A percentile compares a stretch with the other conserved stretches of the same genome.
Conservation (phyloP, 306 rosid genomes). For the Cucurbita argyrosperma region DNA sequence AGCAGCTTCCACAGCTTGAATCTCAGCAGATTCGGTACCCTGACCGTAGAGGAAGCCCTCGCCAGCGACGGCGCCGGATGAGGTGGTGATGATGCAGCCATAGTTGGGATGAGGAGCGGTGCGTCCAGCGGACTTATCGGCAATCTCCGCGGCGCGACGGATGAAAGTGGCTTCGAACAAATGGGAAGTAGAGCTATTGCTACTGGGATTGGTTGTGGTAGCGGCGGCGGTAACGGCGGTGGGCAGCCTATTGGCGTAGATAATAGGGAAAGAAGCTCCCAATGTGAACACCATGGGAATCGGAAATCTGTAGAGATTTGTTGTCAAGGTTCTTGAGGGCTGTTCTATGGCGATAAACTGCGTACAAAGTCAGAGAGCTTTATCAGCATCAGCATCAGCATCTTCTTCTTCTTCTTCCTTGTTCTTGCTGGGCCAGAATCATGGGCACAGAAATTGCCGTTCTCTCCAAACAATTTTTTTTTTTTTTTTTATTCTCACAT, state of each 20-base stretch:
- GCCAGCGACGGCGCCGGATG: constrained; percentile 43
- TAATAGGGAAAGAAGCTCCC: background rate
- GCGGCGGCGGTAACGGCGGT: background rate
- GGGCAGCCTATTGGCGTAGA: background rate
- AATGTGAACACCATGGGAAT: constrained; percentile 1
- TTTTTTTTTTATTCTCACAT: no score
- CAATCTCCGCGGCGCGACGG: constrained; percentile 49
- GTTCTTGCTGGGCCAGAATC: background rate
- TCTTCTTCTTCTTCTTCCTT: background rate
- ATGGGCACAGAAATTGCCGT: background rate
- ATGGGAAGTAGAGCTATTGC: constrained; percentile 2
- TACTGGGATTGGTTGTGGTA: background rate
- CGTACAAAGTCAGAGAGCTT: background rate
- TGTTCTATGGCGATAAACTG: no score
- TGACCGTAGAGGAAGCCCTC: constrained; percentile 85
- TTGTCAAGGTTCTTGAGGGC: background rate
- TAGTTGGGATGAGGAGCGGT: constrained; percentile 83
- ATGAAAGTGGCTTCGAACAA: constrained; percentile 37
- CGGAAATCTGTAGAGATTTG: background rate
- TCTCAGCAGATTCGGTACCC: constrained; percentile 76
- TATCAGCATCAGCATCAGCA: background rate
- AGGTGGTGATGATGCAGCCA: constrained; percentile 66
- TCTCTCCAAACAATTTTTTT: background rate
- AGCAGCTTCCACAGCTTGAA: constrained; percentile 62
- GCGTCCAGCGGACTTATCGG: constrained; percentile 79